Percentiles rank a stretch among this genome's conserved stretches.
These are phyloP conservation scores for Linaria vulgaris DNA, from an alignment of 257 asterid genomes.

Conservation along the genomic window DNA sequence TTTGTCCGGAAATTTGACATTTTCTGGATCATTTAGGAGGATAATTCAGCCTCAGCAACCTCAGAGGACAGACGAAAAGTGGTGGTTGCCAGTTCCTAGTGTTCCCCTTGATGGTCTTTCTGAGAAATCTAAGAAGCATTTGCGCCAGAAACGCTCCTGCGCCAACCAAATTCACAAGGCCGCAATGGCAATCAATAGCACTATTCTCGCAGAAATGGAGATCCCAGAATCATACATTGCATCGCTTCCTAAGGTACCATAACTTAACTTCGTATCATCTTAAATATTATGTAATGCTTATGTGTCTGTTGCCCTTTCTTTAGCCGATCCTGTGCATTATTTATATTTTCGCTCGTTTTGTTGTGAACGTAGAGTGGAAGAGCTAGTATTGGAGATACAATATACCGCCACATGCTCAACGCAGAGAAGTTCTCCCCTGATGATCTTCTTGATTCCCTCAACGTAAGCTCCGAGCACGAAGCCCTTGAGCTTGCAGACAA, in stretches of 20 bases:
- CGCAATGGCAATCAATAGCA: conserved; percentile 74
- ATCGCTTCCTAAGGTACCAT: conserved; percentile 75
- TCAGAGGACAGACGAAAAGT: conserved; percentile 64
- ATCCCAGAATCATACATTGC: conserved; percentile 74
- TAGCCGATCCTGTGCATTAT: not conserved
- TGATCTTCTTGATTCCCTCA: conserved; percentile 53
- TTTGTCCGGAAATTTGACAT: conserved; percentile 50
- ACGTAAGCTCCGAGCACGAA: conserved; percentile 65
- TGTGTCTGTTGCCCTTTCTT: too few relatives aligned
- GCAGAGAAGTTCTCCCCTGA: conserved; percentile 64
- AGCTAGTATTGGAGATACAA: conserved; percentile 67
- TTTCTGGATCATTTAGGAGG: conserved; percentile 75
- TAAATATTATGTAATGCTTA: too few relatives aligned
- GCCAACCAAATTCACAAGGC: conserved; percentile 88
- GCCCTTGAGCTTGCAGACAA: conserved; percentile 82
- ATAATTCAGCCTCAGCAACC: conserved; percentile 48
- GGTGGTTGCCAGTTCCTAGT: conserved; percentile 88
- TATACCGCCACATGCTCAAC: conserved; percentile 61
- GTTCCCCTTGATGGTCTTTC: conserved; percentile 62
- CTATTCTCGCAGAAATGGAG: conserved; percentile 73
- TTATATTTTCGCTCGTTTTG: not conserved
- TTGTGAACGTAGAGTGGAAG: conserved; percentile 61
- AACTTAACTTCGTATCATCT: too few relatives aligned
- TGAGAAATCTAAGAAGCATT: conserved; percentile 51
- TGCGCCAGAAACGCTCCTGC: conserved; percentile 54